Evolutionary conservation across 2,329 filamentous ascomycete species (phyloP), one percentile per base, ranked within the genome.

Genomic region (Alternaria dauci): DNA sequence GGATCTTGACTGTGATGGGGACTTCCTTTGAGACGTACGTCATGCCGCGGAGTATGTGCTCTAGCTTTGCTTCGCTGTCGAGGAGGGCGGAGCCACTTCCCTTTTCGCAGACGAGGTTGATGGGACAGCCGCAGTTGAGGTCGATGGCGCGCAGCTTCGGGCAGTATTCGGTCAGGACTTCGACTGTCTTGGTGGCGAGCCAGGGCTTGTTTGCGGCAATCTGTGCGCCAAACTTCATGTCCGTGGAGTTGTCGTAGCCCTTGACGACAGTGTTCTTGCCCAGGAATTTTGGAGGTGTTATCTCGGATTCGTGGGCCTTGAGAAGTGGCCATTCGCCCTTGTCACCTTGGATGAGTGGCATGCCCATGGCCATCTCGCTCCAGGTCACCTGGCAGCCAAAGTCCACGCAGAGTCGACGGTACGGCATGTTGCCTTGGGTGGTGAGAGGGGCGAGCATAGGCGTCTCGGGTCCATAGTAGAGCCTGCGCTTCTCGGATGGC

Each of bases 31-130:
- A 97, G 11, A 98, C 92, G 42, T 89, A 87, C 75, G 96, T 97
- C 95, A 99, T 99, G 69, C 95, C 95, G 65, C 94, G 88, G 43
- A 99, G 85, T 80, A 97, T 98, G 79, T 94, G 94, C 79, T 97
- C 94, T 51, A 99, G 82, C 80, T 97, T 98, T 59, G 88, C 88
- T 30, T 88, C 91, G 55, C 89, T 85, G 72, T 99, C 95, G n/a
- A 99, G 88, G 16, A 99, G 87, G 2, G 92, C 94, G 20, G 94
- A 97, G 4, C 95, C 95, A 41, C 92, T 93, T 52, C 95, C 95
- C 46, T 90, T 86, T 70, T 93, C 89, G 83, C 88, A 98, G 52
- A 99, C 90, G 70, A 97, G 87, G 76, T 99, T 95, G 74, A 99
- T 97, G 4, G 95, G 95, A 75, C 95, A 99, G 44, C 95, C 95